phyloP scores from a whole-genome alignment of 441 rosid species.

The Melianthus villosus region DNA sequence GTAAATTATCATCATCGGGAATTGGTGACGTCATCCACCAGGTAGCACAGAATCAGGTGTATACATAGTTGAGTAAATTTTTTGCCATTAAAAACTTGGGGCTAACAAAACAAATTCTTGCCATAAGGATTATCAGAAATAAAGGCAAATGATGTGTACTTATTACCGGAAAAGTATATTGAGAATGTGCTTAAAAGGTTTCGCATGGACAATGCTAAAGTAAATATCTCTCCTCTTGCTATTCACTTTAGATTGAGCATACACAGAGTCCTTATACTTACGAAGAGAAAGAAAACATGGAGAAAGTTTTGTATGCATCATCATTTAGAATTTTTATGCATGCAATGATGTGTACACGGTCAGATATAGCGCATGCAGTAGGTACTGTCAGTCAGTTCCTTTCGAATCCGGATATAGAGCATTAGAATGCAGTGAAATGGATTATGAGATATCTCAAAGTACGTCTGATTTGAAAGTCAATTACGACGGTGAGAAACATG shows the following conservation, averaged over 20 bases:
- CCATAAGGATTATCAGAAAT: not conserved
- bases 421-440: slow-evolving; percentile 3
- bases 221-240: not conserved
- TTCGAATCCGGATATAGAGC: not conserved
- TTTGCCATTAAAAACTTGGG: not conserved
- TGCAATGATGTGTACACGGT: slow-evolving; percentile 1
- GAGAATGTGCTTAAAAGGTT: not conserved
- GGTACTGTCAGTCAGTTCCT: not conserved
- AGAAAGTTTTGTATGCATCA: not conserved
- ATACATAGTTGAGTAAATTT: not conserved
- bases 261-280: not conserved
- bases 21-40: no score
- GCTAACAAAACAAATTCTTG: not conserved
- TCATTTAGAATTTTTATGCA: not conserved
- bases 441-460: not conserved
- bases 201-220: not conserved
- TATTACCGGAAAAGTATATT: not conserved
- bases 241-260: not conserved
- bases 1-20: no score
- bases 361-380: not conserved
- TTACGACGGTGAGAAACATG: not conserved
- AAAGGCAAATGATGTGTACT: not conserved
- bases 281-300: not conserved
- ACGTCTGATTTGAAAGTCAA: not conserved
- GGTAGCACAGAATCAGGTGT: no score